phyloP scores from a whole-genome alignment of 164 flowering plant species.

The Hamamelis virginiana region DNA sequence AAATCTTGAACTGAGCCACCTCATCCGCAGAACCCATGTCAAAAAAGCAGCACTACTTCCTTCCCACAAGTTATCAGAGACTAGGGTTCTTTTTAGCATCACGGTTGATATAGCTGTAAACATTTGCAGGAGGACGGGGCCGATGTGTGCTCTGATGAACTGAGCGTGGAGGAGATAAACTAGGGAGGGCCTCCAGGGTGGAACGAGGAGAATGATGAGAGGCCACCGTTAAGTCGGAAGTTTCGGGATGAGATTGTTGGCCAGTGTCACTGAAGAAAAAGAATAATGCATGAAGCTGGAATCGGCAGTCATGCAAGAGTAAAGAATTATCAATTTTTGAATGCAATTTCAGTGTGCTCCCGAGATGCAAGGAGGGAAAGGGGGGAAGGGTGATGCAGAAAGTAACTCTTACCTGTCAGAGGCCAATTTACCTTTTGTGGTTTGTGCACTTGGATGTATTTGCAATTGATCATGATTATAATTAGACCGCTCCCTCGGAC shows the following conservation, averaged over 20 bases:
- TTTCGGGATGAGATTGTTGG: slow-evolving; percentile 34
- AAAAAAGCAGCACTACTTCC: neutral
- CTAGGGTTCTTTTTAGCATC: slow-evolving; percentile 7
- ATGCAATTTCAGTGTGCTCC: neutral
- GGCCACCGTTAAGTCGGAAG: slow-evolving; percentile 33
- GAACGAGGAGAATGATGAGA: slow-evolving; percentile 44
- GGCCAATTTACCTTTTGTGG: slow-evolving; percentile 5
- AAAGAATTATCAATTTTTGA: neutral
- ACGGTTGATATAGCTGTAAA: slow-evolving; percentile 2
- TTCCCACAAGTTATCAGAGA: neutral
- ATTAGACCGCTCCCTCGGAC: slow-evolving; percentile 12
- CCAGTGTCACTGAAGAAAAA: slow-evolving; percentile 50
- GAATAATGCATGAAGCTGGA: slow-evolving; percentile 32
- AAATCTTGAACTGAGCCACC: neutral
- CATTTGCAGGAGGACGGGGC: slow-evolving; percentile 17
- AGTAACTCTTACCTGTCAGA: slow-evolving; percentile 23
- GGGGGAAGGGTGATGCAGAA: neutral
- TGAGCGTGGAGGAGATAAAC: slow-evolving; percentile 34
- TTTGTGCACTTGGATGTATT: slow-evolving; percentile 8
- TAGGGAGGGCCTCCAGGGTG: slow-evolving; percentile 44
- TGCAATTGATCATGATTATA: slow-evolving; percentile 15
- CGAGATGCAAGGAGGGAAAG: neutral
- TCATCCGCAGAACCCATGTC: neutral
- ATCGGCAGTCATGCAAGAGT: slow-evolving; percentile 8
- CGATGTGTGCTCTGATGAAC: slow-evolving; percentile 8